Conservation (phyloP, 148 eudicot genomes). For the Gaultheria prostrata region DNA sequence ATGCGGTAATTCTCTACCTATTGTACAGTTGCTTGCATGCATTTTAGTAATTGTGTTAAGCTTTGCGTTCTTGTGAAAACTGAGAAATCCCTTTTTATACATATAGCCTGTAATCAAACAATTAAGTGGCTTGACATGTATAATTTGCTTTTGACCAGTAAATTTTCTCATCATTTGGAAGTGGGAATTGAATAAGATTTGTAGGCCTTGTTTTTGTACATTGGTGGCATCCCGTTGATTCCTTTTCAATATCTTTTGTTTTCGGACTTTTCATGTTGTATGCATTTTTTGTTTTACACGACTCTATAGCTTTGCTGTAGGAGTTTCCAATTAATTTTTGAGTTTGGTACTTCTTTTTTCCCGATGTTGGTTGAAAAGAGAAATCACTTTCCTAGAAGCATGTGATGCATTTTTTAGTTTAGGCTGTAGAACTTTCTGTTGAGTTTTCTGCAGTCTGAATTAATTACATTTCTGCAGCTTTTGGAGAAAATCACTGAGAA, state of each 20-base stretch:
- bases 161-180: neutral
- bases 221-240: no score
- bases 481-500: slow-evolving; percentile 75
- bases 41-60: neutral
- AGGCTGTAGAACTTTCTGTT: neutral
- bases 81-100: neutral
- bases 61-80: slow-evolving; percentile 1
- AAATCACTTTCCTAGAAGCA: neutral
- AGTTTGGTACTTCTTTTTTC: neutral
- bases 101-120: neutral
- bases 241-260: neutral
- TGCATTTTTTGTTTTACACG: neutral
- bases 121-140: neutral
- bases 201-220: neutral
- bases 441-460: neutral
- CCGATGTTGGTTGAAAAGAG: neutral
- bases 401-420: neutral
- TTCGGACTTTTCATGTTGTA: neutral
- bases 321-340: neutral
- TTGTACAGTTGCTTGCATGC: neutral
- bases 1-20: slow-evolving; percentile 38
- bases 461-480: slow-evolving; percentile 47
- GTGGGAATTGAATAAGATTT: neutral
- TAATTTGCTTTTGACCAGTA: neutral
- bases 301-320: neutral